These are phyloP conservation scores for Sisymbrium irio DNA, from an alignment of 345 rosid genomes.

Conservation along the genomic window DNA sequence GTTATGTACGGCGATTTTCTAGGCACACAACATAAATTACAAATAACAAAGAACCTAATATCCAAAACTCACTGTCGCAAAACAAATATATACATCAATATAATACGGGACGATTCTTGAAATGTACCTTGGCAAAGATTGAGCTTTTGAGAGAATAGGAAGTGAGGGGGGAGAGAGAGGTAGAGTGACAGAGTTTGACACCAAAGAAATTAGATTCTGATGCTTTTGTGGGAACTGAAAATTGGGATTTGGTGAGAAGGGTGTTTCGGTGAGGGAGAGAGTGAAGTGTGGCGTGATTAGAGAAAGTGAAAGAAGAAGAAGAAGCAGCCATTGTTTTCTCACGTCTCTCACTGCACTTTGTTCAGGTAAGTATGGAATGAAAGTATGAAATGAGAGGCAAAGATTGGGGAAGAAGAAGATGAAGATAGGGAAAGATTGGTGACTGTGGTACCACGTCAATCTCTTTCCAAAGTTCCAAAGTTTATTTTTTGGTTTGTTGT, in stretches of 20 bases:
- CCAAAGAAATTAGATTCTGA: constrained; percentile 70
- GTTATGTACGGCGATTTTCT: background rate
- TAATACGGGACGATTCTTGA: background rate
- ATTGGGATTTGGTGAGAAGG: constrained; percentile 3
- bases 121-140: constrained; percentile 83
- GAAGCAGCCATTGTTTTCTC: constrained; percentile 30
- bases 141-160: constrained; percentile 38
- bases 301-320: constrained; percentile 18
- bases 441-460: constrained; percentile 25
- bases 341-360: background rate
- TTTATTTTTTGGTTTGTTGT: background rate
- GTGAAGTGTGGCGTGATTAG: constrained; percentile 17
- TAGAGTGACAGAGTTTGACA: constrained; percentile 46
- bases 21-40: background rate
- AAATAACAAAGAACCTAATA: background rate
- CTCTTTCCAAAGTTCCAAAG: background rate
- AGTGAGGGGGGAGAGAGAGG: constrained; percentile 38
- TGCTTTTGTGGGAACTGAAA: constrained; percentile 37
- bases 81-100: background rate
- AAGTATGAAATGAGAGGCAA: background rate
- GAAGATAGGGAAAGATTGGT: constrained; percentile 32
- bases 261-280: constrained; percentile 26
- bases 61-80: background rate
- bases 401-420: background rate
- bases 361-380: background rate